These are phyloP conservation scores for Diaporthe capsici DNA, from an alignment of 2,329 filamentous ascomycete species.

Conservation along the genomic window DNA sequence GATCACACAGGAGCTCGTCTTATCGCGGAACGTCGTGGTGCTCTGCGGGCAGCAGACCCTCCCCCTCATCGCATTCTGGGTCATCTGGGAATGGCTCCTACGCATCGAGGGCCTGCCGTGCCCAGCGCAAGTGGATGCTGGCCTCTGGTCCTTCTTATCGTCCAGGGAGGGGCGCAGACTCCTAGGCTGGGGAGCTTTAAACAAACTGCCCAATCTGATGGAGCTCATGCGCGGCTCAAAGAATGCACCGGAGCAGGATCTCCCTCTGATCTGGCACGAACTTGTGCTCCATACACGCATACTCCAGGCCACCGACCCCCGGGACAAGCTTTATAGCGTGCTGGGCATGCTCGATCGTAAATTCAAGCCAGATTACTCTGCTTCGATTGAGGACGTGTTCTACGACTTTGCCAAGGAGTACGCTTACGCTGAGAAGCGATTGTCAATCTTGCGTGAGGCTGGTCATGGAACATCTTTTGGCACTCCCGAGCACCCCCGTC, in stretches of 20 bases:
- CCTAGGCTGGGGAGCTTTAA: not conserved
- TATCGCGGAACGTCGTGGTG: conserved; percentile 3
- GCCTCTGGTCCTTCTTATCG: not conserved
- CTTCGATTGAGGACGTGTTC: conserved; percentile 13
- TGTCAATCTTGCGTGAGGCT: conserved; percentile 8
- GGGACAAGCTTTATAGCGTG: conserved; percentile 20
- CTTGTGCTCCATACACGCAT: conserved; percentile 12
- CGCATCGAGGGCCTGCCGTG: conserved; percentile 8
- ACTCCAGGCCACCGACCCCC: conserved; percentile 7
- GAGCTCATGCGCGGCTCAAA: not conserved
- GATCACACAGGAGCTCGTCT: conserved; percentile 17
- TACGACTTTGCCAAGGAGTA: not conserved
- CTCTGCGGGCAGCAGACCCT: conserved; percentile 22
- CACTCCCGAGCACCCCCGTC: conserved; percentile 12
- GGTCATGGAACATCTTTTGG: not conserved
- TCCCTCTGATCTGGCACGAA: conserved; percentile 1
- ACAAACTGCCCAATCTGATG: conserved; percentile 3
- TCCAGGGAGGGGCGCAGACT: conserved; percentile 8
- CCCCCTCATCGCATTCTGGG: conserved; percentile 1
- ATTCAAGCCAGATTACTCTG: conserved; percentile 10
- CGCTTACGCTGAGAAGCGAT: not conserved
- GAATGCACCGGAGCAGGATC: not conserved
- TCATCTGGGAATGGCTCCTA: conserved; percentile 10
- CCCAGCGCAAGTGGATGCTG: not conserved
- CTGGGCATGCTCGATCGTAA: conserved; percentile 6